phyloP scores from a whole-genome alignment of 2,329 filamentous ascomycete genomes.

The Pestalotiopsis sp. region DNA sequence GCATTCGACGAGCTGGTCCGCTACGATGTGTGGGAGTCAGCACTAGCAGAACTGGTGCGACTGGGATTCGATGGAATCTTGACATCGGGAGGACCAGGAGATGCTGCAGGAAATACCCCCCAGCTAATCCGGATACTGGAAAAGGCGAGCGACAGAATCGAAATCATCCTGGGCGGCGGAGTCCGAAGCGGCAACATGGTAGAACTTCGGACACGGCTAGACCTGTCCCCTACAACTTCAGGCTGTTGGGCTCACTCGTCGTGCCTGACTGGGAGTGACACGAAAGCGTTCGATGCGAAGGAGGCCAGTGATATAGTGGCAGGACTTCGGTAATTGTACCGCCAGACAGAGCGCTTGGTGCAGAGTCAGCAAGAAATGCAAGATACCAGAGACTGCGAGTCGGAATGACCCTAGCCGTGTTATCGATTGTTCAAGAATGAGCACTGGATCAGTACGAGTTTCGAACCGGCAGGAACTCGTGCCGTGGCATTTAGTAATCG shows the following conservation, averaged over 20 bases:
- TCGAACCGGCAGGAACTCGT: background rate
- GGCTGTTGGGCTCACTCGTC: constrained; percentile 53
- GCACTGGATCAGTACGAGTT: background rate
- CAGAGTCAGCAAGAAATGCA: too few species aligned
- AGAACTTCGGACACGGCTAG: constrained; percentile 26
- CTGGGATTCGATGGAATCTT: constrained; percentile 56
- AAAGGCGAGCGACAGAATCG: constrained; percentile 32
- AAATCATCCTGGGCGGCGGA: constrained; percentile 58
- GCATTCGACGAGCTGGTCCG: constrained; percentile 49
- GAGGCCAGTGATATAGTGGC: constrained; percentile 31
- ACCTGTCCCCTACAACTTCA: constrained; percentile 26
- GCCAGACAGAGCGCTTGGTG: background rate
- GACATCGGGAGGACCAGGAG: constrained; percentile 54
- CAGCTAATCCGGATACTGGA: constrained; percentile 40
- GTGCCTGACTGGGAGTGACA: constrained; percentile 32
- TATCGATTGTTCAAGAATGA: background rate
- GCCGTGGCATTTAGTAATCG: too few species aligned
- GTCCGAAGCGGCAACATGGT: constrained; percentile 45
- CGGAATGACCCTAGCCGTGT: too few species aligned
- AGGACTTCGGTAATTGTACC: background rate
- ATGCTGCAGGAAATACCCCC: constrained; percentile 41
- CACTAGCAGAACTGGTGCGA: constrained; percentile 37
- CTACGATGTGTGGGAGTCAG: constrained; percentile 22
- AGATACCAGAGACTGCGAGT: too few species aligned
- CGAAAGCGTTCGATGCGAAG: constrained; percentile 25